Conservation (phyloP, 2,329 filamentous ascomycete species). For the Chrysoporthe austroafricana region DNA sequence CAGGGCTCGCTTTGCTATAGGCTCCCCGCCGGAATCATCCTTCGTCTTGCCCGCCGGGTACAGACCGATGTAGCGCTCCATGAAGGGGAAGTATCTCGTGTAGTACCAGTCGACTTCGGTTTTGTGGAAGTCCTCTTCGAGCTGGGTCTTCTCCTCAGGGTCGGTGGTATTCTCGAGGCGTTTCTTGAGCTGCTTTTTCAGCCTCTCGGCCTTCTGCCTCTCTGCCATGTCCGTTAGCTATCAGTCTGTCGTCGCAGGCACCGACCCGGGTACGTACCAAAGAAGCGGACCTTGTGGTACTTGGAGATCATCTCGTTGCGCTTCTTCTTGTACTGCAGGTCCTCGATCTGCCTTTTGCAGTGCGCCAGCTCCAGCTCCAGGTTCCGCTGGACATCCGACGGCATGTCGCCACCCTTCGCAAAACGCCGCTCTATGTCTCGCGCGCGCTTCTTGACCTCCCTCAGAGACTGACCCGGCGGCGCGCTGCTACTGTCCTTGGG, state of each 20-base stretch:
- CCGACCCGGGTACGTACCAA: slow-evolving; percentile 58
- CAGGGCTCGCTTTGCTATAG: slow-evolving; percentile 48
- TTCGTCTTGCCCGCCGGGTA: slow-evolving; percentile 50
- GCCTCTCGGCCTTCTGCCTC: slow-evolving; percentile 71
- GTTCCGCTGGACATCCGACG: slow-evolving; percentile 69
- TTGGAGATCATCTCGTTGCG: slow-evolving; percentile 73
- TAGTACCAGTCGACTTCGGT: slow-evolving; percentile 78
- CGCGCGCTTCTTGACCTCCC: slow-evolving; percentile 67
- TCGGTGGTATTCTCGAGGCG: slow-evolving; percentile 57
- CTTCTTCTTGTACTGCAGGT: slow-evolving; percentile 62
- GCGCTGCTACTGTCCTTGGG: slow-evolving; percentile 55
- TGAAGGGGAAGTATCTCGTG: slow-evolving; percentile 71
- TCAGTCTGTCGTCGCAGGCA: background rate
- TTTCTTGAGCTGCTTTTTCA: slow-evolving; percentile 67
- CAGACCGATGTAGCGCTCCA: slow-evolving; percentile 70
- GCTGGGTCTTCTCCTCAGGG: slow-evolving; percentile 52
- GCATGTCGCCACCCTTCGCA: slow-evolving; percentile 62
- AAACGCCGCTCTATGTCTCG: slow-evolving; percentile 71
- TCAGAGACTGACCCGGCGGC: slow-evolving; percentile 37
- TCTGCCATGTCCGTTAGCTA: slow-evolving; percentile 48
- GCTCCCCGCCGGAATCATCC: slow-evolving; percentile 41
- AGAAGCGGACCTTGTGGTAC: slow-evolving; percentile 85
- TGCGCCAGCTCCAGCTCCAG: slow-evolving; percentile 73
- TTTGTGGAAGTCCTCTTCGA: slow-evolving; percentile 65
- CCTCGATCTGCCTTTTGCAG: slow-evolving; percentile 65